Evolutionary conservation across 768 basidiomycete species (phyloP).

Genomic region (Lactarius quietus): DNA sequence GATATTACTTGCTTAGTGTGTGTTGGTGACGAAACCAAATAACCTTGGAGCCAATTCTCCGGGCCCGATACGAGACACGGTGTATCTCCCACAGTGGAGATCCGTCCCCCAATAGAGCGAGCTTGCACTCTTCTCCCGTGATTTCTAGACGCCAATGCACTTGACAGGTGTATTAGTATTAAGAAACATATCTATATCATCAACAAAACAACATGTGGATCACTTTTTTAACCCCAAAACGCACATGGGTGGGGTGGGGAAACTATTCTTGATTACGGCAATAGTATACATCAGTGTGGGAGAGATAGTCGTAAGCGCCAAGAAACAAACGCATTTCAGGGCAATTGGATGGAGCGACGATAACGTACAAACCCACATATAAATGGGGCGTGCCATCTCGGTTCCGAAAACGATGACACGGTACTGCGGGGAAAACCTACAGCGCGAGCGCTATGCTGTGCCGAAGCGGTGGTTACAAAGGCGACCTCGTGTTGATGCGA

Average conservation of each 20-base stretch:
- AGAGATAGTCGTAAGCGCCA: background rate
- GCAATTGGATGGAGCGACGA: background rate
- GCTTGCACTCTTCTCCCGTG: background rate
- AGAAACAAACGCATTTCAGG: background rate
- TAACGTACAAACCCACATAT: background rate
- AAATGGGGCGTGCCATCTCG: background rate
- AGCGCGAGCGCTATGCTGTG: background rate
- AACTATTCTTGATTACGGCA: background rate
- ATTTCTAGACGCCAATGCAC: background rate
- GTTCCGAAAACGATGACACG: background rate
- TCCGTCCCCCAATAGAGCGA: no score
- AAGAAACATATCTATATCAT: background rate
- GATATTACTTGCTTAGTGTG: background rate
- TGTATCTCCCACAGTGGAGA: no score
- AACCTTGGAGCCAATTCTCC: background rate
- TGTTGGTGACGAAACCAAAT: background rate
- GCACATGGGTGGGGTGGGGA: background rate
- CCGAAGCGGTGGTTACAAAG: background rate
- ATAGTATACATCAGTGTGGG: background rate
- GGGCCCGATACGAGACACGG: background rate
- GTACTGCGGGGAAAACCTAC: background rate
- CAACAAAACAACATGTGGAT: background rate
- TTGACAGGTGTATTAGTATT: background rate
- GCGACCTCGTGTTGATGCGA: background rate
- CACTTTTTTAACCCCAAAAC: background rate